Conservation (phyloP, 495 filamentous ascomycete genomes). For the Cercophora samala region DNA sequence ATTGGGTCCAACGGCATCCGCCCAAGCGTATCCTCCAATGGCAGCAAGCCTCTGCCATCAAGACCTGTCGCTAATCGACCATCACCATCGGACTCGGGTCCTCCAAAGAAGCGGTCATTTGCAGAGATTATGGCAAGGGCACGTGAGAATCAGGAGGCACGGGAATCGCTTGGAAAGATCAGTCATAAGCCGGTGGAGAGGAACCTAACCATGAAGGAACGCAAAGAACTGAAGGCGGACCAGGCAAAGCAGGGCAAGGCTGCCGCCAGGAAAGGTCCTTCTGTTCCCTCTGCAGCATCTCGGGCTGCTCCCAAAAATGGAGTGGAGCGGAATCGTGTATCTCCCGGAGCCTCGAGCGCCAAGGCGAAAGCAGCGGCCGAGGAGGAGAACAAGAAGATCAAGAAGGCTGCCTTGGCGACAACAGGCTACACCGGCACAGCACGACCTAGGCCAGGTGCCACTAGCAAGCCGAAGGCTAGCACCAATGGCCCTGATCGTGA, state of each 20-base stretch:
- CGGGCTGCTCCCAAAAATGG: constrained; percentile 20
- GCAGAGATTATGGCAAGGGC: constrained; percentile 67
- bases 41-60: constrained; percentile 1
- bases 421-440: constrained; percentile 57
- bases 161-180: constrained; percentile 51
- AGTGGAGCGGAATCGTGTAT: constrained; percentile 20
- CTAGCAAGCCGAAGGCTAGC: constrained; percentile 27
- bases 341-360: constrained; percentile 14
- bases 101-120: constrained; percentile 64
- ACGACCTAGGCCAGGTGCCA: constrained; percentile 40
- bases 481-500: constrained; percentile 23
- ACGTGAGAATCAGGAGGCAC: constrained; percentile 48
- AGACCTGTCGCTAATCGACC: constrained; percentile 14
- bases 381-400: constrained; percentile 54
- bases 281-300: constrained; percentile 21
- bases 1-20: background rate
- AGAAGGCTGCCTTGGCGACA: constrained; percentile 55
- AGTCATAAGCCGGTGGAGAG: constrained; percentile 54
- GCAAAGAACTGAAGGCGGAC: constrained; percentile 42
- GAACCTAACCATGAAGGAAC: constrained; percentile 43
- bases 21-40: background rate
- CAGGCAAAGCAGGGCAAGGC: constrained; percentile 26
- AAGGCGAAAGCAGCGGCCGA: constrained; percentile 22
- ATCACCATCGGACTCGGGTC: constrained; percentile 27
- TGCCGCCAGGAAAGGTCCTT: constrained; percentile 6